Evolutionary conservation across 192 early-diverging fungal species (phyloP), one percentile per base, ranked within the genome.

Genomic region (Coemansia sp.): DNA sequence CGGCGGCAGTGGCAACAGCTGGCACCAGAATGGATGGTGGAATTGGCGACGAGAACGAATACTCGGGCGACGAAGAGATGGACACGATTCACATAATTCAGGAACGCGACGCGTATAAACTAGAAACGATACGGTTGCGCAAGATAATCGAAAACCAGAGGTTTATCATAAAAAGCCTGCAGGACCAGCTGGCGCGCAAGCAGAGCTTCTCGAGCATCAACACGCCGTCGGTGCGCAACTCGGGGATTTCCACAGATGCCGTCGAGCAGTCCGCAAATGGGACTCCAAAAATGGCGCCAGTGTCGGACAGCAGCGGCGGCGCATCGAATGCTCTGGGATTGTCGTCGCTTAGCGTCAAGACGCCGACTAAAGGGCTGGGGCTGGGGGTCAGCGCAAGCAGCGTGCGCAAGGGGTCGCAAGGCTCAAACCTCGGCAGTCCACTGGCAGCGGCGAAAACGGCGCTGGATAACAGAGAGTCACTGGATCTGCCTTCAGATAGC

Each of bases 141-240:
- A 90, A 89, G 67, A 88, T 94, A 55, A 91, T 94, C 61, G 93
- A 96, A 64, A 88, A 90, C 55, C 93, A 96, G 78, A 79, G 91
- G 48, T 66, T 81, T 42, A 90, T 93, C 53, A 94, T 96, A 53
- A 87, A 90, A 55, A 87, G 93, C 51, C 80, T 96, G 54, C 90
- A 93, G 80, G 86, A 86, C 61, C 76, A 78, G 57, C 55, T 78
- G 50, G 41, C 62, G 18, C 76, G 76, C 18, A 72, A 69, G 53
- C 76, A 62, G 55, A 57, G 66, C 62, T 22, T 27, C 25, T 71
- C 76, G 14, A 25, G 65, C 24, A 53, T 46, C 46, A 65, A 57
- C 55, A 71, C 75, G n/a, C 75, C 75, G 10, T 49, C 49, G 38
- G 25, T 48, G 3, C 47, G 38, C 27, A 50, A 23, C 52, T 40